A percentile compares a stretch with the other conserved stretches of the same genome.
These are phyloP conservation scores for Myriosclerotinia curreyana DNA, from an alignment of 2,329 filamentous ascomycete genomes.

Conservation along the genomic window DNA sequence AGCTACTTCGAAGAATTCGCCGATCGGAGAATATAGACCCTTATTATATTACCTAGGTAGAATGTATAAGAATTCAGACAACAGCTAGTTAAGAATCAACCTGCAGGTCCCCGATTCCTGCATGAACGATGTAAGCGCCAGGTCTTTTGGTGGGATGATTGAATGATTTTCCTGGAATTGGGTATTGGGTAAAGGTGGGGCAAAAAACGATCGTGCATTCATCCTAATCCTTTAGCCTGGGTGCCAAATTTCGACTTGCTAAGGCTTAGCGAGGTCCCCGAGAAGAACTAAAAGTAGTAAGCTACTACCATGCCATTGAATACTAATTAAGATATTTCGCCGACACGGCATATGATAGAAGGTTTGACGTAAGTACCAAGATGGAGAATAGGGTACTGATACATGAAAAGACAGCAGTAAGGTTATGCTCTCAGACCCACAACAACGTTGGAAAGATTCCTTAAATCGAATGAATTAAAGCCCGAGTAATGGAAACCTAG, in stretches of 20 bases:
- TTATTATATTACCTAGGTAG: not conserved
- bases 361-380: not conserved
- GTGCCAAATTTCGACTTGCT: not conserved
- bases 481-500: not conserved
- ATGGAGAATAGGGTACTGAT: not conserved
- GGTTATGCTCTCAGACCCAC: no score
- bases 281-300: slow-evolving; percentile 2
- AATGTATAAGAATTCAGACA: not conserved
- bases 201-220: slow-evolving; percentile 18
- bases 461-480: not conserved
- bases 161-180: not conserved
- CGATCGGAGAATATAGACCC: slow-evolving; percentile 21
- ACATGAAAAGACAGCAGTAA: not conserved
- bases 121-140: not conserved
- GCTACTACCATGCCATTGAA: slow-evolving; percentile 11
- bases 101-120: slow-evolving; percentile 16
- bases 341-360: slow-evolving; percentile 1
- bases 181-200: not conserved
- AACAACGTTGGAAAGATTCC: not conserved
- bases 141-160: not conserved
- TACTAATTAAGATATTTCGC: not conserved
- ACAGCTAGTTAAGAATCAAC: not conserved
- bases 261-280: slow-evolving; percentile 22
- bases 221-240: no score
- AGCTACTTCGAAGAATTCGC: slow-evolving; percentile 16